Evolutionary conservation across 2,329 filamentous ascomycete species (phyloP), one percentile per base, ranked within the genome.

Genomic region (Xylariaceae sp.): DNA sequence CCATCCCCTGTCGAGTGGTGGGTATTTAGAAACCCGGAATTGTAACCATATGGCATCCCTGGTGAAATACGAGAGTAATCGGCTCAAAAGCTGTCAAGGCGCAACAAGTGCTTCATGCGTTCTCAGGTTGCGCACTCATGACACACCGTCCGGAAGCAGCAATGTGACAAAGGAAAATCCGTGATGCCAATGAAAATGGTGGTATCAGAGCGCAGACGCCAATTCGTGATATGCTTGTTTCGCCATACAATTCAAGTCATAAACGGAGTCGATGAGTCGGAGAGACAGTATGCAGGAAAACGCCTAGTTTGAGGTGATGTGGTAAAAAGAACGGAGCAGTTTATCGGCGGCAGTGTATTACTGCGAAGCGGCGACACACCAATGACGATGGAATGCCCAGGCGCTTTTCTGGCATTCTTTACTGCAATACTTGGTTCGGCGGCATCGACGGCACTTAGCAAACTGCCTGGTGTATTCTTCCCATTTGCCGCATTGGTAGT

Each of bases 381-480:
- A 99, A 74, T 97, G 95, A 57, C 94, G 86, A 70, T 99, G 94
- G 73, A 91, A 97, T 26, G 94, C 91, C 94, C 94, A 99, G 9
- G 94, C 95, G 64, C 89, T 95, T 78, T 97, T 97, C 74, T 99
- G 94, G 73, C 94, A 99, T 72, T 99, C 94, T 74, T 99, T 99
- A 81, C 92, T 96, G 84, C 94, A 99, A 76, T 96, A 96, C 72
- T 99, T 99, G 58, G 94, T 99, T 61, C 94, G 85, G 63, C 94
- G 85, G 75, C 94, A 99, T 61, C 94, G 86, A 61, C 94, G 86
- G 74, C 94, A 99, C 74, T 99, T 99, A 63, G 94, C 94, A 71
- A 99, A 99, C 69, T 99, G 92, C 57, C 94, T 85, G 37, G 92
- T 92, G 70, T 85, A 96, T 72, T 96, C 89, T 71, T 99, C 94